A percentile compares a stretch with the other conserved stretches of the same genome.
Conservation (phyloP, 1,284 basidiomycete species). For the Kwoniella shivajii region DNA sequence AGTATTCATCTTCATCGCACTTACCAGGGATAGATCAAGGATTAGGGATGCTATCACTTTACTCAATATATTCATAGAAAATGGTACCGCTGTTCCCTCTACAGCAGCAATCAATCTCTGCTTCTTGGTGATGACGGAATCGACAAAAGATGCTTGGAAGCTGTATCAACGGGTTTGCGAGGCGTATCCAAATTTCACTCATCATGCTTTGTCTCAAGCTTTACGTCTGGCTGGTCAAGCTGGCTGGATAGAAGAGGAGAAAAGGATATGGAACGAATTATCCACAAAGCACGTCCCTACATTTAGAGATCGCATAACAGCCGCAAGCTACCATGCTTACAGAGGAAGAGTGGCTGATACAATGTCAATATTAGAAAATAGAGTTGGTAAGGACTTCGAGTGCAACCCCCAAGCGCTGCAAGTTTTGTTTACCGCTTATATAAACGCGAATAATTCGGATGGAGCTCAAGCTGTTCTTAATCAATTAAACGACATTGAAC, state of each 20-base stretch:
- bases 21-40: conserved; percentile 3
- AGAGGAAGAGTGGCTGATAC: conserved; percentile 12
- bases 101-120: conserved; percentile 12
- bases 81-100: conserved; percentile 1
- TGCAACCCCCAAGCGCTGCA: conserved; percentile 12
- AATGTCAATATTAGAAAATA: neutral
- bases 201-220: conserved; percentile 8
- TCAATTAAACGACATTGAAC: conserved; percentile 13
- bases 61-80: conserved; percentile 7
- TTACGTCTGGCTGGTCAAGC: conserved; percentile 10
- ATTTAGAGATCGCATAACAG: conserved; percentile 1
- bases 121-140: conserved; percentile 5
- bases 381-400: neutral
- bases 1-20: conserved; percentile 11
- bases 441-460: conserved; percentile 22
- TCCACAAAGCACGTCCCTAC: conserved; percentile 1
- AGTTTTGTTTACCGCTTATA: conserved; percentile 26
- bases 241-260: conserved; percentile 12
- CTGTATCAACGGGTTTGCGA: conserved; percentile 7
- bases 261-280: conserved; percentile 13
- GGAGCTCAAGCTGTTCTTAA: conserved; percentile 19
- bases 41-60: conserved; percentile 10
- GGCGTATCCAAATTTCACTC: neutral
- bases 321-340: conserved; percentile 10
- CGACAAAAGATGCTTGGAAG: conserved; percentile 7